phyloP scores from a whole-genome alignment of 495 filamentous ascomycete genomes.

The Elasticomyces elasticus region DNA sequence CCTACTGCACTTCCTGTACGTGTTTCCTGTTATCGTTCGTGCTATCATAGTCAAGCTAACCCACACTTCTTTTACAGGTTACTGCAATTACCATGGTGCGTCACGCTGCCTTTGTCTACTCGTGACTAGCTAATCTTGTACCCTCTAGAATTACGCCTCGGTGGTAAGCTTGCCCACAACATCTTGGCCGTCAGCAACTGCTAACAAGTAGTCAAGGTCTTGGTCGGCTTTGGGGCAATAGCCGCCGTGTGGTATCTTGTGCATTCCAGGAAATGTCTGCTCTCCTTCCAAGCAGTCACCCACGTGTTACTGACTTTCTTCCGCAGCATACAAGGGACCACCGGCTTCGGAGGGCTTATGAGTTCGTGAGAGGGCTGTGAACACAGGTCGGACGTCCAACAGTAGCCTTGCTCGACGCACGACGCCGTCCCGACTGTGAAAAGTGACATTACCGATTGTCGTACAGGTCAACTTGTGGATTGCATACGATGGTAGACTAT shows the following conservation, averaged over 20 bases:
- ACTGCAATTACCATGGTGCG: conserved; percentile 5
- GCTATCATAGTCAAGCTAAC: neutral
- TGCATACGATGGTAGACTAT: no score
- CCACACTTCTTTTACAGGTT: neutral
- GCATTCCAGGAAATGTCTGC: conserved; percentile 10
- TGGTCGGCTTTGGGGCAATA: conserved; percentile 8
- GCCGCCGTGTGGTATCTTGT: conserved; percentile 8
- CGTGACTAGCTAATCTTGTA: neutral
- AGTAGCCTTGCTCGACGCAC: no score
- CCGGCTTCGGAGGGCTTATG: neutral
- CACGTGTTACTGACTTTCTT: neutral
- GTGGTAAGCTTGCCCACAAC: neutral
- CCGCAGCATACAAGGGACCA: neutral
- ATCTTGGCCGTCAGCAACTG: neutral
- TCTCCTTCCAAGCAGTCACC: no score
- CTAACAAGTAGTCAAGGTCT: neutral
- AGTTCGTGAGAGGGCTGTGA: no score
- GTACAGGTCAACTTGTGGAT: no score
- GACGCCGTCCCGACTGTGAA: no score
- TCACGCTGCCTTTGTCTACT: neutral
- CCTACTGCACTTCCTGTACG: conserved; percentile 9
- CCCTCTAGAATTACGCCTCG: conserved; percentile 7
- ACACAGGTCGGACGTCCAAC: no score
- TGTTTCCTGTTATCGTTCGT: neutral
- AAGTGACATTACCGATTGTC: no score